Conservation (phyloP, 106 monocot genomes). For the Dendrobium huoshanense region DNA sequence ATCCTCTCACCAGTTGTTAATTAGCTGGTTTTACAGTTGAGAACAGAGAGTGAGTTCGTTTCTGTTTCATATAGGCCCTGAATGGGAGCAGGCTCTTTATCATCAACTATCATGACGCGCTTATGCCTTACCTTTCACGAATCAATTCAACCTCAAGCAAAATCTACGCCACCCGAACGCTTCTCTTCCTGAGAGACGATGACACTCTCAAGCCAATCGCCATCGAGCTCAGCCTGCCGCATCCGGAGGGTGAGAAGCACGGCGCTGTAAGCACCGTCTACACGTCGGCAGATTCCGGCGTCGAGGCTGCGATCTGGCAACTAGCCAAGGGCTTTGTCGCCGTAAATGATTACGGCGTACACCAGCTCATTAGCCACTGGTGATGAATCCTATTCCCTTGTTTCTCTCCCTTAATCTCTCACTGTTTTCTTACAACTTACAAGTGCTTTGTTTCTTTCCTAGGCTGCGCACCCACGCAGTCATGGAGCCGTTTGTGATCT, state of each 20-base stretch:
- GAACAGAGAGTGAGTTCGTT: neutral
- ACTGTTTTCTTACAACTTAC: neutral
- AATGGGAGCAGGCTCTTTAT: too few relatives aligned
- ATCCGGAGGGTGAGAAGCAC: slow-evolving; percentile 8
- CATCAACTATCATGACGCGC: too few relatives aligned
- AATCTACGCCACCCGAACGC: slow-evolving; percentile 44
- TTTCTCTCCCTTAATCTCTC: neutral
- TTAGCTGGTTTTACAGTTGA: neutral
- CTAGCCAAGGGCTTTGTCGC: slow-evolving; percentile 54
- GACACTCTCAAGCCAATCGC: slow-evolving; percentile 53
- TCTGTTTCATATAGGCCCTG: slow-evolving; percentile 17
- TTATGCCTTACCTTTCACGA: too few relatives aligned
- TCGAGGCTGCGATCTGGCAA: slow-evolving; percentile 46
- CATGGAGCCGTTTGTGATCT: slow-evolving; percentile 58
- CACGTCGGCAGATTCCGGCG: slow-evolving; percentile 34
- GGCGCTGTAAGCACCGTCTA: slow-evolving; percentile 24
- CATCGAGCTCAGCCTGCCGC: slow-evolving; percentile 54
- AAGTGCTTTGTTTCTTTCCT: neutral
- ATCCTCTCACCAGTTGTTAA: neutral
- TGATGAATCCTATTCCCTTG: neutral
- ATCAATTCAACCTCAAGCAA: slow-evolving; percentile 13
- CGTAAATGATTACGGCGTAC: slow-evolving; percentile 56
- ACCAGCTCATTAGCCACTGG: slow-evolving; percentile 69
- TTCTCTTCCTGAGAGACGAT: slow-evolving; percentile 29
- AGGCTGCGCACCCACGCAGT: slow-evolving; percentile 45